Base-by-base conservation (phyloP, 2,329 filamentous ascomycete genomes). In the Rhynchosporium graminicola region DNA sequence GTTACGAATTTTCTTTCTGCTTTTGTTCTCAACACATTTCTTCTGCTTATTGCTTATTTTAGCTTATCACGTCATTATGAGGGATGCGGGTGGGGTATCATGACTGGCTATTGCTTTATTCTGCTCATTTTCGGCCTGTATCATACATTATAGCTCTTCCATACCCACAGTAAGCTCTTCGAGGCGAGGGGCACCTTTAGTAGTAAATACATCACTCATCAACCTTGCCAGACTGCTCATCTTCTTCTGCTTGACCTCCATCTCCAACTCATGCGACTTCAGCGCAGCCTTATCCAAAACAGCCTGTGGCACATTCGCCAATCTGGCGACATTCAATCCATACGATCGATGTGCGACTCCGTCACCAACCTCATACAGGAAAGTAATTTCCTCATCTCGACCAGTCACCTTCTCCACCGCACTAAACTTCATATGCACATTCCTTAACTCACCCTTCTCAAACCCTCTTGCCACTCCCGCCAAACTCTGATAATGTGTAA, bases 401-500 rank as follows among this genome's bases (percentile, higher is more conserved):
- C 77, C 79, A 63, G 59, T 69, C 73, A 36, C 59, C 6, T 46
- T 55, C 40, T 57, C 59, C 31, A 46, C 45, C 26, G 75, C 73
- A 3, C 83, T 86, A 76, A 99, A 99, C 57, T 85, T 86, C 94
- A 99, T 98, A 74, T 99, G 95, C 52, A 97, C 91, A 74, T 98
- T 98, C 69, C 83, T 86, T 69, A 97, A 74, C 71, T 86, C 88
- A 1, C 76, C 74, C 3, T 82, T 81, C 13, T 80, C 79, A 63
- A 96, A 89, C 1, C 85, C 86, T 31, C 87, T 83, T 9, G 87
- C 88, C 66, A 96, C 82, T 52, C 80, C 79, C 9, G 87, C 86
- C 0, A 99, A 83, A 67, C 88, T 88, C 77, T 99, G 95, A 76
- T 99, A 99, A 77, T 99, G 95, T 3, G 95, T 99, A 75, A 99